These are phyloP conservation scores for Leccinum barrowsii DNA, from an alignment of 768 basidiomycete genomes.

Conservation along the genomic window DNA sequence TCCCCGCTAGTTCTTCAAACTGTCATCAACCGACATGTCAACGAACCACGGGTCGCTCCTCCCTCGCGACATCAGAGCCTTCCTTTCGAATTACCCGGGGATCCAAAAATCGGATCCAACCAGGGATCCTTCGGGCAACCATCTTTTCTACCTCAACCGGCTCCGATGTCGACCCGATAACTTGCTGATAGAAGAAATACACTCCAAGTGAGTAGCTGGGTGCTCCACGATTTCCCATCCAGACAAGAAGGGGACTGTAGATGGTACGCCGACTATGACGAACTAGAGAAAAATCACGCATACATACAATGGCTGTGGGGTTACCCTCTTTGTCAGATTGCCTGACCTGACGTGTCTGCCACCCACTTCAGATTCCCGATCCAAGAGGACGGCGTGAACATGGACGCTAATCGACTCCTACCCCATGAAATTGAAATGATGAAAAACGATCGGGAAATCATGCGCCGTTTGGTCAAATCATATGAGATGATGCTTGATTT, in stretches of 20 bases:
- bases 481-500: constrained; percentile 78
- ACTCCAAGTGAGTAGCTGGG: constrained; percentile 43
- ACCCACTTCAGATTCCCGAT: constrained; percentile 56
- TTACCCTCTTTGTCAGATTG: background rate
- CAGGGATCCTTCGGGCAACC: constrained; percentile 38
- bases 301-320: constrained; percentile 80
- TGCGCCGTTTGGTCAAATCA: constrained; percentile 52
- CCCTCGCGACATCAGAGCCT: constrained; percentile 25
- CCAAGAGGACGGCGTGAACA: constrained; percentile 72
- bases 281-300: constrained; percentile 65
- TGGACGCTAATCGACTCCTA: constrained; percentile 61
- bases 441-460: constrained; percentile 45
- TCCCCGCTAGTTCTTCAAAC: constrained; percentile 6
- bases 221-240: background rate
- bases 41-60: background rate
- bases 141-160: constrained; percentile 59
- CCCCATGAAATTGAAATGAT: constrained; percentile 59
- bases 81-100: constrained; percentile 25
- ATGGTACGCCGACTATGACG: constrained; percentile 61
- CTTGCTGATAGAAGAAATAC: constrained; percentile 59
- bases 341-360: background rate
- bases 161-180: constrained; percentile 59
- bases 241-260: constrained; percentile 33
- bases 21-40: constrained; percentile 14
- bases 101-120: constrained; percentile 5